Evolutionary conservation across 257 asterid species (phyloP), one percentile per base, ranked within the genome.

Genomic region (Eustoma russellianum): DNA sequence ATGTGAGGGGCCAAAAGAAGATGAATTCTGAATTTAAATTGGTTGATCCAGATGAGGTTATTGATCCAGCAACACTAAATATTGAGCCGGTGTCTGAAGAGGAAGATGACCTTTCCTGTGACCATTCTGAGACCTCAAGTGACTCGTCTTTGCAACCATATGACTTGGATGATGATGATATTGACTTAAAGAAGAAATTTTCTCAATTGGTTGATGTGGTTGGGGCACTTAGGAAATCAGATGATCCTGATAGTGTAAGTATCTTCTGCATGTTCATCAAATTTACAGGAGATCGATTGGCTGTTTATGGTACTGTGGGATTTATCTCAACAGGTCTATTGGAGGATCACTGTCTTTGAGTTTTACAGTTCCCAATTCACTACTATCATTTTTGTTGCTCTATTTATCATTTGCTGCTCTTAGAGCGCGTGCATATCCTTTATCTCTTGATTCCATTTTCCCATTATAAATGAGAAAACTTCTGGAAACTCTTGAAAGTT

Each of bases 231-330:
- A 79, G 95, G 70, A 91, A 87, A 66, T 71, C 97, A 28, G 94
- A 91, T 74, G 98, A 91, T 70, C 80, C 79, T 48, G 95, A 84
- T 66, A 96, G 88, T 52, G 98, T 91, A 73, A 79, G 98, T 83
- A 56, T 12, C 48, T 13, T 54, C 13, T 24, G 30, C 55, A 28
- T 50, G 35, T 17, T 49, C 17, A 9, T 33, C 5, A 43, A 34
- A 30, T 52, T 61, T 24, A 2, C 3, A 2, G 2, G 30, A 24
- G 30, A 24, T 24, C 3, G n/a, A n/a, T n/a, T n/a, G n/a, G 30
- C 30, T 24, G 30, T 24, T 24, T 24, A 2, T 24, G 30, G 30
- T 24, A 24, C 30, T 2, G 30, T 24, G 30, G 30, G 3, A 24
- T 2, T 24, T 24, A 24, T 24, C 30, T 24, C 30, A 24, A 24